Percentiles rank a stretch among this genome's conserved stretches.
Conservation (phyloP, 2,329 filamentous ascomycete species). For the Phialocephala subalpina region DNA sequence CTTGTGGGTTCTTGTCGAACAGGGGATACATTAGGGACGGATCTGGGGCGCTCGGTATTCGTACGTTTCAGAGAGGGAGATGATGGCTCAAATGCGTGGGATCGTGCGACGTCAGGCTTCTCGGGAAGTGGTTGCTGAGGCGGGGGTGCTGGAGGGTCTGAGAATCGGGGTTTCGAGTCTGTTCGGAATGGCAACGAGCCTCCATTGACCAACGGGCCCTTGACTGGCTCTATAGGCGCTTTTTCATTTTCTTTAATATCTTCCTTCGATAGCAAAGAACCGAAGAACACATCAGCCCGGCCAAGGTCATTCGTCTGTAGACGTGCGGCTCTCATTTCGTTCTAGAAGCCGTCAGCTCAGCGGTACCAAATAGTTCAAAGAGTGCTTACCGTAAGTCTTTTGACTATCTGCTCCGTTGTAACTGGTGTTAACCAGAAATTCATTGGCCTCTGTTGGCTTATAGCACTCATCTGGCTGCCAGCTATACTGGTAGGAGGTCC, state of each 20-base stretch:
- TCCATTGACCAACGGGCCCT: conserved; percentile 55
- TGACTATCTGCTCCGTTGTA: conserved; percentile 94
- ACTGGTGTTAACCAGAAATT: conserved; percentile 89
- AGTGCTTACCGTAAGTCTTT: conserved; percentile 57
- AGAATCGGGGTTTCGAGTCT: conserved; percentile 85
- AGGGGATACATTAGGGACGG: conserved; percentile 55
- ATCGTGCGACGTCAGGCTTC: conserved; percentile 77
- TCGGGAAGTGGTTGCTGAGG: conserved; percentile 93
- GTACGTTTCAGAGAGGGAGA: conserved; percentile 74
- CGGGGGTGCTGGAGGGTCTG: conserved; percentile 90
- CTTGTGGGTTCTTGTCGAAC: conserved; percentile 63
- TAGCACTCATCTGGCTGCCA: conserved; percentile 59
- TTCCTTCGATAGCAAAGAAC: conserved; percentile 78
- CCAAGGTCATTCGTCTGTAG: conserved; percentile 87
- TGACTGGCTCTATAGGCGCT: conserved; percentile 49
- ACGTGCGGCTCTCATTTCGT: conserved; percentile 88
- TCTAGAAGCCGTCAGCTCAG: conserved; percentile 57
- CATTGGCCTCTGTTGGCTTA: conserved; percentile 77
- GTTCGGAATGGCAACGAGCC: conserved; percentile 61
- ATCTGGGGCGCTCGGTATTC: conserved; percentile 78
- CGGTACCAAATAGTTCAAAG: conserved; percentile 5
- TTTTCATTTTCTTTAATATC: conserved; percentile 66
- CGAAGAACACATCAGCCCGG: conserved; percentile 83
- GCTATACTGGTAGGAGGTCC: conserved; percentile 60
- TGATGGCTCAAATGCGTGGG: conserved; percentile 53